Evolutionary conservation across 2,329 filamentous ascomycete genomes (phyloP).

Genomic region (Colletotrichum musae): DNA sequence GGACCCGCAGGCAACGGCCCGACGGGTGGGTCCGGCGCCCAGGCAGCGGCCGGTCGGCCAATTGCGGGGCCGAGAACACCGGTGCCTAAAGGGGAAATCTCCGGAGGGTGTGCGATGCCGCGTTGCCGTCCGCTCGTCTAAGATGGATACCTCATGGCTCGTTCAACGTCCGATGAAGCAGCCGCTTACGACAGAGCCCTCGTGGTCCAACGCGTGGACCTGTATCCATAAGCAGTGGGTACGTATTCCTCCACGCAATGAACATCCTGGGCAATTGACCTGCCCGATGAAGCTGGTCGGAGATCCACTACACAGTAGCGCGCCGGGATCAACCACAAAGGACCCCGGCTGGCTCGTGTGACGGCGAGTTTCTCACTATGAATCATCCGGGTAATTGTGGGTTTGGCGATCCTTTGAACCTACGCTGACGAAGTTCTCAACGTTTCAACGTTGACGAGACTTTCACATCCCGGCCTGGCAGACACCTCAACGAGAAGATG

Average conservation of each 20-base stretch:
- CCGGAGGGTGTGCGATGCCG: background rate
- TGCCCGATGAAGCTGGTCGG: slow-evolving; percentile 23
- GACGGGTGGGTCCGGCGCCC: too few relatives aligned
- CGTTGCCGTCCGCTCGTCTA: background rate
- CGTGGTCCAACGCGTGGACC: background rate
- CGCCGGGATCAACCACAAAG: background rate
- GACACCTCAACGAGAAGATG: background rate
- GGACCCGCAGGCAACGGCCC: too few relatives aligned
- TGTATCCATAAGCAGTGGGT: background rate
- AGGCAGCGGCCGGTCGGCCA: too few relatives aligned
- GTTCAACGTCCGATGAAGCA: background rate
- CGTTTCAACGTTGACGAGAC: background rate
- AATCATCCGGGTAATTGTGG: slow-evolving; percentile 11
- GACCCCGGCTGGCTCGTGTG: background rate
- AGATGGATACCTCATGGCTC: background rate
- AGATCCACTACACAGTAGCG: background rate
- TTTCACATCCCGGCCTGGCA: too few relatives aligned
- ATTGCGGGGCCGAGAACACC: too few relatives aligned
- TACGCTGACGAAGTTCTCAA: background rate
- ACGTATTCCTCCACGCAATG: slow-evolving; percentile 4
- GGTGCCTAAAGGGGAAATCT: too few relatives aligned
- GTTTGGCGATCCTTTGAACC: slow-evolving; percentile 7
- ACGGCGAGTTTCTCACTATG: slow-evolving; percentile 11
- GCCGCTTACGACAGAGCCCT: background rate
- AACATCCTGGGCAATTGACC: background rate